Base-by-base conservation (phyloP, 225 moss, liverwort and hornwort genomes). In the Asterella californica region DNA sequence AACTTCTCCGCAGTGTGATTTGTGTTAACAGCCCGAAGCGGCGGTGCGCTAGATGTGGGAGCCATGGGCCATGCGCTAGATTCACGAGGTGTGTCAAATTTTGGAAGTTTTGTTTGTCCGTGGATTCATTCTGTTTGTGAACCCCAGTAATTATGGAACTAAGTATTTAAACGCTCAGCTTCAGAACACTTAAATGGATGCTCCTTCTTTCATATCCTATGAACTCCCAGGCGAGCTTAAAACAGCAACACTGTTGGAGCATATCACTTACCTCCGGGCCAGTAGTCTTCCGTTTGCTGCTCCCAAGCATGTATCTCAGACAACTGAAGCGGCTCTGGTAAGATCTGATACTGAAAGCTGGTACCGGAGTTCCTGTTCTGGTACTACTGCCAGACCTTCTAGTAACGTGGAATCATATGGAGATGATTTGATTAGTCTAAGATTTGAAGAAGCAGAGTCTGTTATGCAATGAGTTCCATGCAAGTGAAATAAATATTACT, bases 291-390 rank as follows among this genome's bases (percentile, higher is more conserved):
- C 92, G 4, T 94, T 97, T 83, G 90, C 91, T 70, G 90, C 91
- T 63, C 94, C 93, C 36, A 94, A 93, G 87, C 88, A 83, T 74
- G 32, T 78, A 34, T 84, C 84, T 55, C 91, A 89, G 70, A 90
- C 90, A 72, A 89, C 90, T 70, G 97, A 97, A 89, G 89, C 90
- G 24, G 82, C 85, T 47, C 84, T 97, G 89, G 97, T 96, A 82
- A 57, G 47, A 38, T 53, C 37, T 25, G 19, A 79, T 25, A n/a
- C 60, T 42, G 7, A 30, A 52, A 24, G 50, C 11, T 74, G 18
- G 42, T 71, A n/a, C n/a, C 1, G 50, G 4, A 49, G 15, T 29
- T 45, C 38, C 55, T 25, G 0, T 24, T 37, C 10, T 46, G 21
- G 45, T 9, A 32, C 37, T 70, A 10, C 2, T n/a, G 25, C 61